These are phyloP conservation scores for Candida insectalens DNA, from an alignment of 805 yeast genomes.

Conservation along the genomic window DNA sequence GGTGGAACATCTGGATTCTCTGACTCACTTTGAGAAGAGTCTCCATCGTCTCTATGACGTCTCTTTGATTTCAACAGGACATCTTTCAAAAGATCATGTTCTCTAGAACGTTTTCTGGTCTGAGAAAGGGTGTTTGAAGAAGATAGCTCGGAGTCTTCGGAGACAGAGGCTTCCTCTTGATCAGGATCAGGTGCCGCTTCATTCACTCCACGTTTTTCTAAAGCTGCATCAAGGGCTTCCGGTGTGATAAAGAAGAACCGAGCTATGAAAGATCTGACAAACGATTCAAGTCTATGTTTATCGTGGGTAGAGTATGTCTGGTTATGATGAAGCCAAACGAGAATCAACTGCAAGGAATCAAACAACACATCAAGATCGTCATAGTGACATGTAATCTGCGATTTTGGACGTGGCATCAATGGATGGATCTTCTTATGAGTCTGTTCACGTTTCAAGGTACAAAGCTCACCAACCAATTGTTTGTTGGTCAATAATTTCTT, in stretches of 20 bases:
- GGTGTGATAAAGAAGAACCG: slow-evolving; percentile 59
- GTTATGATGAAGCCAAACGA: slow-evolving; percentile 55
- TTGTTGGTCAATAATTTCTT: slow-evolving; percentile 85
- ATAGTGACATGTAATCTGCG: slow-evolving; percentile 49
- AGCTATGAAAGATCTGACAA: slow-evolving; percentile 60
- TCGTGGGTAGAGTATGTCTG: slow-evolving; percentile 75
- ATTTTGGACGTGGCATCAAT: slow-evolving; percentile 77
- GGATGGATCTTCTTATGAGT: slow-evolving; percentile 80
- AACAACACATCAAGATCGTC: slow-evolving; percentile 57
- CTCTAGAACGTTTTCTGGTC: slow-evolving; percentile 36
- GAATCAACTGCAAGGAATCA: slow-evolving; percentile 64
- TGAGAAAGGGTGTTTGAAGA: slow-evolving; percentile 13
- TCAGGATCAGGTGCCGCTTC: slow-evolving; percentile 1
- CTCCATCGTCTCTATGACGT: slow-evolving; percentile 1
- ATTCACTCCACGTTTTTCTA: slow-evolving; percentile 2
- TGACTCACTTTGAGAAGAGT: slow-evolving; percentile 3
- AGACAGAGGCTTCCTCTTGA: slow-evolving; percentile 3
- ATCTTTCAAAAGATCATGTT: slow-evolving; percentile 52
- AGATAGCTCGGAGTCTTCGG: not conserved
- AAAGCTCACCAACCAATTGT: slow-evolving; percentile 82
- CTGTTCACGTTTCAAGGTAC: slow-evolving; percentile 88
- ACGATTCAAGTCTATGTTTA: slow-evolving; percentile 64
- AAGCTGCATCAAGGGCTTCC: slow-evolving; percentile 25
- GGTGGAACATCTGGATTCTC: slow-evolving; percentile 22
- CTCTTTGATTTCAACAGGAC: slow-evolving; percentile 38